Percentiles rank a stretch among this genome's conserved stretches.
phyloP scores from a whole-genome alignment of 352 stramenopile species.

The Pilasporangium apinafurcum region DNA sequence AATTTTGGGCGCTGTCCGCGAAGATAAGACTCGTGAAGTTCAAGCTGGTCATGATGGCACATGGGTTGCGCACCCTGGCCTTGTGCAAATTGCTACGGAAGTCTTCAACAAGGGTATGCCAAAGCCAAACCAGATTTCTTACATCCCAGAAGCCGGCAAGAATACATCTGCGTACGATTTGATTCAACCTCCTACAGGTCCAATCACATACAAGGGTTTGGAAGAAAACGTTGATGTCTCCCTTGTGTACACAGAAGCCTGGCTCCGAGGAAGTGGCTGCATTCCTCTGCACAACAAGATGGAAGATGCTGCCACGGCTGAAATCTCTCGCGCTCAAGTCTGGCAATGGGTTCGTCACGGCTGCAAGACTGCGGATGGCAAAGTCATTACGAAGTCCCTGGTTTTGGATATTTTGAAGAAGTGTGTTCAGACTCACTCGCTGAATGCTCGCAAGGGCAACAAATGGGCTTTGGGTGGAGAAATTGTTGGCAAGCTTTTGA shows the following conservation, averaged over 20 bases:
- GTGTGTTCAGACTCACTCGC: slow-evolving; percentile 49
- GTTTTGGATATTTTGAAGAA: slow-evolving; percentile 59
- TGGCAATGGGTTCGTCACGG: slow-evolving; percentile 89
- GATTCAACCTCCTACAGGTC: slow-evolving; percentile 46
- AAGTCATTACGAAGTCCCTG: slow-evolving; percentile 56
- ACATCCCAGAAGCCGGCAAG: slow-evolving; percentile 47
- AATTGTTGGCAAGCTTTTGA: slow-evolving; percentile 66
- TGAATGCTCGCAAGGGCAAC: slow-evolving; percentile 32
- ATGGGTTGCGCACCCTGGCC: slow-evolving; percentile 94
- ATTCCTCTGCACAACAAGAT: slow-evolving; percentile 95
- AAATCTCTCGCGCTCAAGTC: slow-evolving; percentile 92
- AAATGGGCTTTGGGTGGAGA: slow-evolving; percentile 63
- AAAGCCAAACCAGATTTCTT: slow-evolving; percentile 88
- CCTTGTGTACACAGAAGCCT: slow-evolving; percentile 92
- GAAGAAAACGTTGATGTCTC: slow-evolving; percentile 91
- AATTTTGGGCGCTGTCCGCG: slow-evolving; percentile 83
- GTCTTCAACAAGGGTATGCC: slow-evolving; percentile 94
- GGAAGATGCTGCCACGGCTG: slow-evolving; percentile 93
- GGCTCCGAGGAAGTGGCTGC: slow-evolving; percentile 90
- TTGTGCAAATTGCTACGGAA: slow-evolving; percentile 89
- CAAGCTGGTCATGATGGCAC: slow-evolving; percentile 93
- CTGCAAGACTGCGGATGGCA: slow-evolving; percentile 61
- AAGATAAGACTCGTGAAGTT: slow-evolving; percentile 91
- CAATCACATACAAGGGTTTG: slow-evolving; percentile 83
- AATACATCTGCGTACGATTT: slow-evolving; percentile 51